Base-by-base conservation (phyloP, 2,329 filamentous ascomycete species). In the Arthrobotrys pseudoclavata region DNA sequence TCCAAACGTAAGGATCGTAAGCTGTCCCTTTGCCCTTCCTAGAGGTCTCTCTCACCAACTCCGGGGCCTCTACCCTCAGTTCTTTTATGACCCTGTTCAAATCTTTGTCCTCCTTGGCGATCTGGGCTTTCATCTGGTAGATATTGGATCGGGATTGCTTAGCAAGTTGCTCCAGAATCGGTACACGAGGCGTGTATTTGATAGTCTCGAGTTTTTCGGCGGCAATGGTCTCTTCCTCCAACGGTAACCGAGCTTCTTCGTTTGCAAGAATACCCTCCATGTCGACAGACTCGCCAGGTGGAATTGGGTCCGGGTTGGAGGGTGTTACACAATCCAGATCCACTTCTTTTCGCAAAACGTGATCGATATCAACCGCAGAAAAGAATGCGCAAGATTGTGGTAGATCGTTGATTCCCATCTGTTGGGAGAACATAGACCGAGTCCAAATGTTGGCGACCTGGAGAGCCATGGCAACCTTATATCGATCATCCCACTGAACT, bases 321-420 rank as follows among this genome's bases (percentile, higher is more conserved):
- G 96, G 96, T 0, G 96, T 99, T 50, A 98, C 85, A 83, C 96
- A 99, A 82, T 97, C 92, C 93, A 99, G 97, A 83, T 99, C 92
- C 3, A 99, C 96, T 84, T 99, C 96, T 83, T 99, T 99, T 63
- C 96, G 89, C n/a, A 99, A 87, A 2, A 99, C 94, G 81, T 93
- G 91, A 82, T 99, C 96, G 80, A 99, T 92, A 82, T 99, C 96
- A 4, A 99, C 90, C 2, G 96, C 95, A 0, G 92, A 96, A 84
- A 99, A 99, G 84, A 94, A 99, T 7, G 96, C 96, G 82, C 94
- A 97, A 0, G 92, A 90, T 82, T 98, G 96, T 0, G 96, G 96
- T 9, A 99, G 87, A 82, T 99, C 96, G 79, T 97, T 87, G 81
- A 99, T 99, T 76, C 96, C 96, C 82, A 97, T 92, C 84, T 99